Evolutionary conservation across 345 rosid genomes (phyloP).

Genomic region (Angophora floribunda): DNA sequence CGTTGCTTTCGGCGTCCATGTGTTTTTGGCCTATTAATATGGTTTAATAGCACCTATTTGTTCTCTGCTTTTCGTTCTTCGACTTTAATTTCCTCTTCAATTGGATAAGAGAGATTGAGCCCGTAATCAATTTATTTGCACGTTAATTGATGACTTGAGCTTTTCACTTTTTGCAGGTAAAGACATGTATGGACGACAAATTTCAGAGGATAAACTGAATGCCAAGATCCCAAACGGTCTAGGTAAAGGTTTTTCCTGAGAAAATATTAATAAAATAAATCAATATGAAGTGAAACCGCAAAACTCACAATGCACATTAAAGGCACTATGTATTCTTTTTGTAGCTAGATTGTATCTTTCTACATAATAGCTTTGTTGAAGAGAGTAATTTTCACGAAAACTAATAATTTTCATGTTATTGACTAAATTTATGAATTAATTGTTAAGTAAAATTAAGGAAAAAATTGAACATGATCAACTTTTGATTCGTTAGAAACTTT

Average conservation of each 20-base stretch:
- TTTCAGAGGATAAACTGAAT: background rate
- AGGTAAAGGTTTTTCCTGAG: background rate
- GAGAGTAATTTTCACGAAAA: no score
- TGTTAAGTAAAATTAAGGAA: background rate
- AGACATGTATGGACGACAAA: background rate
- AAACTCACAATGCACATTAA: no score
- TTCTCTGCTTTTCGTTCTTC: no score
- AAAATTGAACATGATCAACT: background rate
- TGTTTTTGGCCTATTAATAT: background rate
- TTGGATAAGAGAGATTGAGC: background rate
- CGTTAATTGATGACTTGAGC: background rate
- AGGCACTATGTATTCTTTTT: no score
- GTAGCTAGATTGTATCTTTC: no score
- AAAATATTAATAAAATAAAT: no score
- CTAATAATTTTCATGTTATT: no score
- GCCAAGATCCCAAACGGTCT: background rate
- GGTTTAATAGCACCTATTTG: no score
- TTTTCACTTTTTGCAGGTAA: background rate
- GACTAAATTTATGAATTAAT: no score
- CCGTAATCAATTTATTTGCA: background rate
- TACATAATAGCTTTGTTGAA: no score
- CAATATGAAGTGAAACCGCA: no score
- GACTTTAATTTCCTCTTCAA: background rate
- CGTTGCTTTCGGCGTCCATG: no score
- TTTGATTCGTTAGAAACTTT: background rate